Conservation (phyloP, 1,139 yeast genomes). For the Suhomyces bokatorum region DNA sequence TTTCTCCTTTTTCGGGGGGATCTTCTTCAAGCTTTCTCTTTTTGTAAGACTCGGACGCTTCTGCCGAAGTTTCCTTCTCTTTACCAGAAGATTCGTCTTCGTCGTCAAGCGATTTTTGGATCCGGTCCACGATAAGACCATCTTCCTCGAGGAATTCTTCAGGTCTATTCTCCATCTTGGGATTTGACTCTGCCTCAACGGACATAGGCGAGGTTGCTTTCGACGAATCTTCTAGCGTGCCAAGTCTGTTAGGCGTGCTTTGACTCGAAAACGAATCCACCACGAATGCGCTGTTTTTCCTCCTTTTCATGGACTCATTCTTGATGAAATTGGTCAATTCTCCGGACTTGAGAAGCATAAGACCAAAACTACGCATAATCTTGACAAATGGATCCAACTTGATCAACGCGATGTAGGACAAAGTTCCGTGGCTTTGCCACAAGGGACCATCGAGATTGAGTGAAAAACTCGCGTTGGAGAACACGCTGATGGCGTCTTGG, state of each 20-base stretch:
- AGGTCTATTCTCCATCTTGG: constrained; percentile 12
- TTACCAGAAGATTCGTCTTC: constrained; percentile 16
- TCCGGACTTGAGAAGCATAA: constrained; percentile 37
- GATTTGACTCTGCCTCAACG: not conserved
- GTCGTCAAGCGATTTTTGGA: constrained; percentile 15
- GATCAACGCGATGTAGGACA: constrained; percentile 45
- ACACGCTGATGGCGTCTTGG: constrained; percentile 36
- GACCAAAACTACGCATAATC: constrained; percentile 39
- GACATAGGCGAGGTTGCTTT: constrained; percentile 3
- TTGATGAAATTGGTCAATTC: constrained; percentile 36
- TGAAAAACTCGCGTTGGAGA: constrained; percentile 40
- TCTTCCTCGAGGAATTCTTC: constrained; percentile 22
- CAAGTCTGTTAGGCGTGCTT: constrained; percentile 2
- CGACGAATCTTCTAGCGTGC: not conserved
- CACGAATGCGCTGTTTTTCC: constrained; percentile 7
- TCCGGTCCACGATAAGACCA: constrained; percentile 21
- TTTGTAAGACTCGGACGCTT: not conserved
- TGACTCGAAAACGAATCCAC: constrained; percentile 1
- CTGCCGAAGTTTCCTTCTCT: constrained; percentile 12
- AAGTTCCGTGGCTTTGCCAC: constrained; percentile 46
- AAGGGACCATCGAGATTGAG: constrained; percentile 39
- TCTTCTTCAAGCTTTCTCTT: not conserved
- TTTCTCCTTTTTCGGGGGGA: not conserved
- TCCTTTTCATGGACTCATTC: constrained; percentile 20
- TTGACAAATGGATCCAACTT: constrained; percentile 46